Evolutionary conservation across 345 rosid species (phyloP).

Genomic region (Turritis glabra): DNA sequence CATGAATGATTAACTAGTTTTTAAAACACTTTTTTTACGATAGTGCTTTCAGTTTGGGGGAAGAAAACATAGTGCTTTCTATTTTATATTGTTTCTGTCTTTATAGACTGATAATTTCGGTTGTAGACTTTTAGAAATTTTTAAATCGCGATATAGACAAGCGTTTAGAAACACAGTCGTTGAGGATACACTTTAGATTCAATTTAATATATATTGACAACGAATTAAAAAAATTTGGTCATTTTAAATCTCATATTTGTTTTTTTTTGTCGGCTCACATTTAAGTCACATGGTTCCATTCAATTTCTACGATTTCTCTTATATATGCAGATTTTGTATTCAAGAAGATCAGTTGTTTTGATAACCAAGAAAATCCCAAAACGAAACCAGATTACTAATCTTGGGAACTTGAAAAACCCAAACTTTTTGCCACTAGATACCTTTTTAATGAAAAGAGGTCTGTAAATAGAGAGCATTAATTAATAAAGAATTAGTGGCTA

Average conservation of each 20-base stretch:
- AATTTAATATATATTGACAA: neutral
- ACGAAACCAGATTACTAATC: neutral
- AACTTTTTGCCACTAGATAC: neutral
- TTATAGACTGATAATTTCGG: slow-evolving; percentile 6
- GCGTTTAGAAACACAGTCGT: neutral
- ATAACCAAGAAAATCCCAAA: neutral
- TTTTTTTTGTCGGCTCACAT: neutral
- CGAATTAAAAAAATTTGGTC: neutral
- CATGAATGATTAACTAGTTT: neutral
- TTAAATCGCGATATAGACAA: neutral
- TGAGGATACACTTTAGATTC: neutral
- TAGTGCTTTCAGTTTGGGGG: neutral
- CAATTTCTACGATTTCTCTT: neutral
- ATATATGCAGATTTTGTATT: neutral
- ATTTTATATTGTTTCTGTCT: neutral
- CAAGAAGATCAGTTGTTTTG: neutral
- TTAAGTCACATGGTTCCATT: neutral
- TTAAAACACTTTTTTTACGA: neutral
- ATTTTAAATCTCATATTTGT: neutral
- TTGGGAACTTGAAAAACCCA: neutral
- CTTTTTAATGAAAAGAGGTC: neutral
- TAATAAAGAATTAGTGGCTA: neutral
- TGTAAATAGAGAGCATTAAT: neutral
- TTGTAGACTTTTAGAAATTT: neutral
- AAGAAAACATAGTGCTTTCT: neutral